Percentiles rank a stretch among this genome's conserved stretches.
phyloP scores from a whole-genome alignment of 2,329 filamentous ascomycete genomes.

The Cytospora piceicola region DNA sequence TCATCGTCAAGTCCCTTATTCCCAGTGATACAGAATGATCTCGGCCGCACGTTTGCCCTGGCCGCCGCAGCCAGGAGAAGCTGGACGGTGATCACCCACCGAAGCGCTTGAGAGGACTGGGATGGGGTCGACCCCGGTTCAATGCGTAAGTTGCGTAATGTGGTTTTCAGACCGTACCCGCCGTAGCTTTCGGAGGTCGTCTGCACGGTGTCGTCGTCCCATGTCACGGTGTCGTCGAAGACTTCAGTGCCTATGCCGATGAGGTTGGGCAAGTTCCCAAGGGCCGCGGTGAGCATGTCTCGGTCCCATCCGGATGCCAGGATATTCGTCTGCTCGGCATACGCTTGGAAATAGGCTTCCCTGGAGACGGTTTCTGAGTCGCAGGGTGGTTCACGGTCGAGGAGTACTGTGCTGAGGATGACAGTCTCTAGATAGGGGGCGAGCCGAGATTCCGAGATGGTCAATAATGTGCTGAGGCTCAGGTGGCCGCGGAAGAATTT shows the following conservation, averaged over 20 bases:
- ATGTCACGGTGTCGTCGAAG: constrained; percentile 10
- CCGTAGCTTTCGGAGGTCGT: not conserved
- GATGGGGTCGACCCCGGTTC: not conserved
- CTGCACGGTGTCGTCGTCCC: not conserved
- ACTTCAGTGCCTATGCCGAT: constrained; percentile 3
- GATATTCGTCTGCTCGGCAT: constrained; percentile 17
- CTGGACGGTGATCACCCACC: constrained; percentile 8
- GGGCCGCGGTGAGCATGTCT: not conserved
- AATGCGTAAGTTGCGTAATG: not conserved
- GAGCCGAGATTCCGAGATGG: constrained; percentile 19
- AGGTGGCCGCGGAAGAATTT: constrained; percentile 21
- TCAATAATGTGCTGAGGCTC: constrained; percentile 12
- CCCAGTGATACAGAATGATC: not conserved
- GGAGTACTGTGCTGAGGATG: constrained; percentile 2
- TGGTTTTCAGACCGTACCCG: constrained; percentile 15
- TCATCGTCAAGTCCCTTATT: no score
- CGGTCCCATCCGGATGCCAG: constrained; percentile 15
- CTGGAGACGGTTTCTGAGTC: not conserved
- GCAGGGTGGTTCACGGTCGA: not conserved
- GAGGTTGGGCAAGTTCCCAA: constrained; percentile 8
- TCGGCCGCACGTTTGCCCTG: not conserved
- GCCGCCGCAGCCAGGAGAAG: constrained; percentile 3
- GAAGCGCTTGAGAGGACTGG: not conserved
- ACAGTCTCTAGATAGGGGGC: constrained; percentile 11
- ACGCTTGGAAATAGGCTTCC: constrained; percentile 2